Percentiles rank a stretch among this genome's conserved stretches.
Evolutionary conservation across 805 yeast genomes (phyloP).

Genomic region (Lipomyces japonicus): DNA sequence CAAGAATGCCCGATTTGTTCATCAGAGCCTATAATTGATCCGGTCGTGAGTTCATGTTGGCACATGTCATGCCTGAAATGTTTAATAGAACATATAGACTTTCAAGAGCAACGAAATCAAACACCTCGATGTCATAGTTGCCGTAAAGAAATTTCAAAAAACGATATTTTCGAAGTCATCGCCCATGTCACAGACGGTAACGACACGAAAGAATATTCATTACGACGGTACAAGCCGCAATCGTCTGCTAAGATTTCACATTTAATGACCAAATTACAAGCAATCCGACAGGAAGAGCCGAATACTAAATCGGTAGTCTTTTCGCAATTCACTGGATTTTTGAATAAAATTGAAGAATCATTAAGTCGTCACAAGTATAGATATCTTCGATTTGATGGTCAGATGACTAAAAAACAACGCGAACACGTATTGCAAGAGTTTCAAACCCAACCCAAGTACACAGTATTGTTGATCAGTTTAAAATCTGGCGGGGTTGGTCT

Average conservation of each 20-base stretch:
- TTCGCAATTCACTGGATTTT: slow-evolving; percentile 80
- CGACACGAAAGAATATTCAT: slow-evolving; percentile 28
- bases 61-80: slow-evolving; percentile 77
- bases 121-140: slow-evolving; percentile 72
- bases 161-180: slow-evolving; percentile 47
- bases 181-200: slow-evolving; percentile 28
- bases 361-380: slow-evolving; percentile 49
- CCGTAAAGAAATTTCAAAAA: slow-evolving; percentile 51
- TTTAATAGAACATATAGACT: slow-evolving; percentile 67
- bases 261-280: slow-evolving; percentile 54
- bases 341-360: slow-evolving; percentile 70
- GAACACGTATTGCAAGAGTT: slow-evolving; percentile 59
- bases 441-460: slow-evolving; percentile 37
- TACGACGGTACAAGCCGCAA: slow-evolving; percentile 36
- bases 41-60: slow-evolving; percentile 69
- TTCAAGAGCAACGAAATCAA: slow-evolving; percentile 50
- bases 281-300: slow-evolving; percentile 51
- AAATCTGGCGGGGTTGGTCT: slow-evolving; percentile 96
- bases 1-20: slow-evolving; percentile 86
- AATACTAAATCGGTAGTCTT: slow-evolving; percentile 80
- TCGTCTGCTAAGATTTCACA: slow-evolving; percentile 74
- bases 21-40: slow-evolving; percentile 52
- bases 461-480: slow-evolving; percentile 64
- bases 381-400: slow-evolving; percentile 77
- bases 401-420: slow-evolving; percentile 63